Conservation (phyloP, 371 early-diverging fungal genomes). For the Mucor mucedo region DNA sequence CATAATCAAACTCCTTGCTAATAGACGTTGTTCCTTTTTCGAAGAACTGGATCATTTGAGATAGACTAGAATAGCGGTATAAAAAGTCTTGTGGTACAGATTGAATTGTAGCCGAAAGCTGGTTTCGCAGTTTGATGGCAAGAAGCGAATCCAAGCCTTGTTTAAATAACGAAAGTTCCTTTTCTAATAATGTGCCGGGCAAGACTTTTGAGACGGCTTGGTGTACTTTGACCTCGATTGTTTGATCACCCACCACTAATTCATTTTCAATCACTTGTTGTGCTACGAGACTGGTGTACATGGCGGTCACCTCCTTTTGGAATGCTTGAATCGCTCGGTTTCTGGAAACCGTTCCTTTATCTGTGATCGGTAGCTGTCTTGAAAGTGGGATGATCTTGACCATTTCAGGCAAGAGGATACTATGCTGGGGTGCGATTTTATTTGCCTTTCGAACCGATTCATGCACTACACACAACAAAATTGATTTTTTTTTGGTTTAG, state of each 20-base stretch:
- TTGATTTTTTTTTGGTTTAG: not conserved
- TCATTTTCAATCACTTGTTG: not conserved
- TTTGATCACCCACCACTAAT: not conserved
- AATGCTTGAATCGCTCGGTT: slow-evolving; percentile 23
- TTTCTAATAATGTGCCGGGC: not conserved
- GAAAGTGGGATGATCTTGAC: slow-evolving; percentile 40
- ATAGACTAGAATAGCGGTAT: slow-evolving; percentile 35
- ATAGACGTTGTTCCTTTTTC: not conserved
- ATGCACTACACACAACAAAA: slow-evolving; percentile 11
- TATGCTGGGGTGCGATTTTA: slow-evolving; percentile 35
- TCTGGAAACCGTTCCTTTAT: slow-evolving; percentile 38
- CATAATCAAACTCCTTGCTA: not conserved
- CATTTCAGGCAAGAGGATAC: slow-evolving; percentile 42
- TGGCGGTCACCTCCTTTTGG: slow-evolving; percentile 19
- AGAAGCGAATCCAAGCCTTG: slow-evolving; percentile 28
- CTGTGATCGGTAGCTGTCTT: slow-evolving; percentile 30
- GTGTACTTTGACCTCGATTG: not conserved
- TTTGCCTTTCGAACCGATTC: slow-evolving; percentile 41
- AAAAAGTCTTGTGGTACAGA: slow-evolving; percentile 42
- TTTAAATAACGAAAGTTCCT: slow-evolving; percentile 21
- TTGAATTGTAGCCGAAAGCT: slow-evolving; percentile 16
- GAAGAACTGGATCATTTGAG: slow-evolving; percentile 16
- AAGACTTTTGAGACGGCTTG: not conserved
- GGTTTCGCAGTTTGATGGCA: slow-evolving; percentile 24
- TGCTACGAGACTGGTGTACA: slow-evolving; percentile 28